Evolutionary conservation across 2,329 filamentous ascomycete genomes (phyloP).

Genomic region (Ceratocystis diversiconidia): DNA sequence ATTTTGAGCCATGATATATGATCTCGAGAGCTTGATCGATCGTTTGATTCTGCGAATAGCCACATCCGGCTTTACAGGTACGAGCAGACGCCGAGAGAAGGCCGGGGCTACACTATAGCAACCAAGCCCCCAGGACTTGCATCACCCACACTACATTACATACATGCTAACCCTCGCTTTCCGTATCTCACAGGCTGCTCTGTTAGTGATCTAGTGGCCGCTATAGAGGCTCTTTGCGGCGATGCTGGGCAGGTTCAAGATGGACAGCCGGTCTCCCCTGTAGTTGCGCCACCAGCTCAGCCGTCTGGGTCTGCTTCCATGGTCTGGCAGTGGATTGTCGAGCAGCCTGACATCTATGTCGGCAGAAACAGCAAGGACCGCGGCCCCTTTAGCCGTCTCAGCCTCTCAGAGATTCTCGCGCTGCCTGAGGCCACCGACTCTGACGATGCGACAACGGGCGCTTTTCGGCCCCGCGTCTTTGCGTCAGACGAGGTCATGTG

Average conservation of each 20-base stretch:
- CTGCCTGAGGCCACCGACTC: constrained; percentile 9
- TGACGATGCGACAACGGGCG: neutral
- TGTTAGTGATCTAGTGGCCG: constrained; percentile 3
- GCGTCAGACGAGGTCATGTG: constrained; percentile 44
- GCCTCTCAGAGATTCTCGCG: constrained; percentile 19
- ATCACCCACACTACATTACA: neutral
- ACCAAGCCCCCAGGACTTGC: neutral
- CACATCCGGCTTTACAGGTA: constrained; percentile 18
- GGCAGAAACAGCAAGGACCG: constrained; percentile 14
- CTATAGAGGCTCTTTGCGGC: constrained; percentile 9
- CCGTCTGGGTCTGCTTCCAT: constrained; percentile 8
- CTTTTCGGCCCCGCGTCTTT: constrained; percentile 27
- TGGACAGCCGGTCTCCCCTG: neutral
- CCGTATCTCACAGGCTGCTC: constrained; percentile 6
- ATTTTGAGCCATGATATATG: constrained; percentile 16
- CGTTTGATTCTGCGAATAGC: constrained; percentile 19
- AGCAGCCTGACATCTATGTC: constrained; percentile 21
- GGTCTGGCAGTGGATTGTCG: constrained; percentile 22
- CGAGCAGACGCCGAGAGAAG: neutral
- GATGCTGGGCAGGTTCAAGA: neutral
- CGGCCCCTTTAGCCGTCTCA: constrained; percentile 20
- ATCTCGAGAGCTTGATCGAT: constrained; percentile 20
- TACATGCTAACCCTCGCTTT: neutral
- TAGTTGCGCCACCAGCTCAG: neutral
- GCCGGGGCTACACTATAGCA: neutral